These are phyloP conservation scores for Magnusiomyces fungicola DNA, from an alignment of 1,139 yeast species.

Conservation along the genomic window DNA sequence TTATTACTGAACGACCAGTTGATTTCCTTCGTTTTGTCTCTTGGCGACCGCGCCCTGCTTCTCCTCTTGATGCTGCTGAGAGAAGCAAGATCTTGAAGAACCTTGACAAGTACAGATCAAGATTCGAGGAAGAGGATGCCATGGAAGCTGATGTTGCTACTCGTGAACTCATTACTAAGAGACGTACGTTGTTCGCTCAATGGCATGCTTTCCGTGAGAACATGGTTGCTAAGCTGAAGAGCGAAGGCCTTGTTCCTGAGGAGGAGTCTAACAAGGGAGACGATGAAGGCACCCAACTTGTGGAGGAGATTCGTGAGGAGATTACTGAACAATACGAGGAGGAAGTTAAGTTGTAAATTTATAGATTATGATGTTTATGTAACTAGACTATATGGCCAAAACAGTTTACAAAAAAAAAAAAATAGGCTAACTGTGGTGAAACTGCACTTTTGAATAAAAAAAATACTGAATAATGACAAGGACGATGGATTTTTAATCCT, in stretches of 20 bases:
- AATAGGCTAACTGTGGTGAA: no score
- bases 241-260: conserved; percentile 36
- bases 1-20: conserved; percentile 65
- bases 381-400: neutral
- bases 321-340: conserved; percentile 77
- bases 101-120: conserved; percentile 81
- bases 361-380: no score
- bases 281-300: conserved; percentile 16
- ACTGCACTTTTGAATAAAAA: no score
- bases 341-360: no score
- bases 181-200: conserved; percentile 75
- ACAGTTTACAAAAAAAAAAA: neutral
- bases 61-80: conserved; percentile 67
- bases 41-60: conserved; percentile 97
- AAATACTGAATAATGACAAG: no score
- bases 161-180: conserved; percentile 78
- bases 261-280: conserved; percentile 22
- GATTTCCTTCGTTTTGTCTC: conserved; percentile 83
- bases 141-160: conserved; percentile 95
- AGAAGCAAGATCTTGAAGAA: conserved; percentile 86
- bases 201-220: conserved; percentile 76
- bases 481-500: no score
- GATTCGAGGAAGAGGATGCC: conserved; percentile 91
- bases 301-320: conserved; percentile 65
- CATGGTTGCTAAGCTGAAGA: conserved; percentile 44